Conservation (phyloP, 2,329 filamentous ascomycete species). For the Zymoseptoria tritici region DNA sequence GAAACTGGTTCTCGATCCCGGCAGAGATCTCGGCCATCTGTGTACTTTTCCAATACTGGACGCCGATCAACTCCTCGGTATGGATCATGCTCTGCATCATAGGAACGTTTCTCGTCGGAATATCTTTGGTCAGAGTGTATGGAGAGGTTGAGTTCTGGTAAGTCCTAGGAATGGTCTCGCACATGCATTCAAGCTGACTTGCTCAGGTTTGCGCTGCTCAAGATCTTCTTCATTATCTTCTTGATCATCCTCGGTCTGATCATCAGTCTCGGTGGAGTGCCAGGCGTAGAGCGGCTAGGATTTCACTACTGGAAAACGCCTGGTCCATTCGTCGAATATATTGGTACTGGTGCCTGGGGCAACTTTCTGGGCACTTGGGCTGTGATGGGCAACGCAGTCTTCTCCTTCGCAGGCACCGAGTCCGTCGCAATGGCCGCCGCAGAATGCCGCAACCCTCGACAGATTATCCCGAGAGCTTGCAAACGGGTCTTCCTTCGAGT, state of each 20-base stretch:
- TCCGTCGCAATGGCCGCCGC: slow-evolving; percentile 15
- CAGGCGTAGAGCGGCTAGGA: slow-evolving; percentile 7
- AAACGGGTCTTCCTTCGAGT: slow-evolving; percentile 20
- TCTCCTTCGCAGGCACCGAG: slow-evolving; percentile 12
- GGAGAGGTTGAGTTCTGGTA: slow-evolving; percentile 11
- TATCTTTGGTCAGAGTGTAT: slow-evolving; percentile 19
- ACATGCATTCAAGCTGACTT: neutral
- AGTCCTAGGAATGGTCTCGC: neutral
- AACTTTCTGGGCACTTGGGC: slow-evolving; percentile 19
- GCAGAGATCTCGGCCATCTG: slow-evolving; percentile 22
- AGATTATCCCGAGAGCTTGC: slow-evolving; percentile 19
- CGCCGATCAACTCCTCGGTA: slow-evolving; percentile 26
- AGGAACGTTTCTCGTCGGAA: slow-evolving; percentile 28
- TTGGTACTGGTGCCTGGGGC: slow-evolving; percentile 4
- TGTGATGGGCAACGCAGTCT: slow-evolving; percentile 10
- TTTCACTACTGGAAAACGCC: slow-evolving; percentile 12
- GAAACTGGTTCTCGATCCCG: slow-evolving; percentile 28
- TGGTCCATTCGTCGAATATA: slow-evolving; percentile 11
- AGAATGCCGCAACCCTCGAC: slow-evolving; percentile 20
- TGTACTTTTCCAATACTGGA: slow-evolving; percentile 26
- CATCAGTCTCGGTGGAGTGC: slow-evolving; percentile 11
- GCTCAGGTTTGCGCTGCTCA: slow-evolving; percentile 10
- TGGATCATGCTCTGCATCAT: slow-evolving; percentile 31
- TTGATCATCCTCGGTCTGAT: slow-evolving; percentile 13
- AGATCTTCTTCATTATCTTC: slow-evolving; percentile 11